Evolutionary conservation across 495 filamentous ascomycete species (phyloP).

Genomic region (Tuber umbilicatum): DNA sequence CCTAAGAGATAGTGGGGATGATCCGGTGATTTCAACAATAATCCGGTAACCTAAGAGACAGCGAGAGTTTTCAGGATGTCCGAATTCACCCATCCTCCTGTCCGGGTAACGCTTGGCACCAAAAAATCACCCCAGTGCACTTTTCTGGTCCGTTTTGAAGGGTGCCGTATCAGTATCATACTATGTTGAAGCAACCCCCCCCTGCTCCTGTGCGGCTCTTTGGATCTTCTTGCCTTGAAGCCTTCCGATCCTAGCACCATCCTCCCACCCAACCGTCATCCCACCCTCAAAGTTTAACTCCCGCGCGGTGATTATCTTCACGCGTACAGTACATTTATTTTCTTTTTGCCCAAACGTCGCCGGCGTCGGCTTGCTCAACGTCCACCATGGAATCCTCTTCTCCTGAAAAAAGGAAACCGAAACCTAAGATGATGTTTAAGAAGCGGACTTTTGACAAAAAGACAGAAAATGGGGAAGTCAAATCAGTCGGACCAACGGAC

Average conservation of each 20-base stretch:
- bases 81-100: too few relatives aligned
- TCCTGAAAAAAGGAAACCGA: slow-evolving; percentile 6
- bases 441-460: slow-evolving; percentile 17
- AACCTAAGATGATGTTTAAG: slow-evolving; percentile 28
- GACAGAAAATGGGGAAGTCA: not conserved
- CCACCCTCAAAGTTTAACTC: not conserved
- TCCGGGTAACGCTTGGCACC: too few relatives aligned
- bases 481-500: slow-evolving; percentile 3
- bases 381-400: slow-evolving; percentile 19
- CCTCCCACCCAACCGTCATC: not conserved
- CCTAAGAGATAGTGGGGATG: too few relatives aligned
- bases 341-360: slow-evolving; percentile 10
- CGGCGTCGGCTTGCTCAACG: slow-evolving; percentile 3
- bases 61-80: too few relatives aligned
- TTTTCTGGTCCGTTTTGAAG: too few relatives aligned
- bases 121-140: too few relatives aligned
- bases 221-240: not conserved
- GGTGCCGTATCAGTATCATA: too few relatives aligned
- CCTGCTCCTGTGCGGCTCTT: not conserved
- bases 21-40: too few relatives aligned
- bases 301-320: slow-evolving; percentile 5
- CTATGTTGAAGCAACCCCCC: too few relatives aligned
- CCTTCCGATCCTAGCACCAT: not conserved
- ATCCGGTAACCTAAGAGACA: too few relatives aligned
- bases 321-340: slow-evolving; percentile 27